Percentiles rank a stretch among this genome's conserved stretches.
Conservation (phyloP, 352 stramenopile species). For the Phytophthora pisi region DNA sequence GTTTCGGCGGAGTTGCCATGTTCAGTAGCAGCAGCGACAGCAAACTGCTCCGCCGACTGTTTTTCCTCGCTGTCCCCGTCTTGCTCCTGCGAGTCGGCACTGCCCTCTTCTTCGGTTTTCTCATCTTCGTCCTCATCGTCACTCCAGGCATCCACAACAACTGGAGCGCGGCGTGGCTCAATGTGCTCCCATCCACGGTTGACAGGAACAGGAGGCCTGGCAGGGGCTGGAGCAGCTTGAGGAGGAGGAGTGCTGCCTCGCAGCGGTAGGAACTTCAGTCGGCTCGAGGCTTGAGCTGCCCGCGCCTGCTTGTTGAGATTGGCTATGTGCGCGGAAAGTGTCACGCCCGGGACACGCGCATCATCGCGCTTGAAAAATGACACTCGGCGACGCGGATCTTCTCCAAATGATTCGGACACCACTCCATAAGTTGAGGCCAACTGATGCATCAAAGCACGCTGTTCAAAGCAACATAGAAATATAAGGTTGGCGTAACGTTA, state of each 20-base stretch:
- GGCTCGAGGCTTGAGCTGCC: slow-evolving; percentile 35
- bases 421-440: slow-evolving; percentile 71
- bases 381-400: slow-evolving; percentile 70
- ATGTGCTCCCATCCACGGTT: slow-evolving; percentile 81
- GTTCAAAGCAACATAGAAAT: slow-evolving; percentile 15
- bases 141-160: slow-evolving; percentile 78
- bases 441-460: slow-evolving; percentile 77
- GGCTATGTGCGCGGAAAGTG: slow-evolving; percentile 61
- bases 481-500: slow-evolving; percentile 7
- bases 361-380: slow-evolving; percentile 79
- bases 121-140: slow-evolving; percentile 60
- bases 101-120: slow-evolving; percentile 24
- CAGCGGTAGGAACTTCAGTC: slow-evolving; percentile 67
- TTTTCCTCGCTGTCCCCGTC: slow-evolving; percentile 20
- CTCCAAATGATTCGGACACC: slow-evolving; percentile 76
- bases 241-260: slow-evolving; percentile 33
- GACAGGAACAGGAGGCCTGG: slow-evolving; percentile 38
- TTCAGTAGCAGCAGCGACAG: not conserved
- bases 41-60: not conserved
- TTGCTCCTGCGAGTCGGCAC: slow-evolving; percentile 18
- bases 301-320: slow-evolving; percentile 36
- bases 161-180: slow-evolving; percentile 41
- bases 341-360: slow-evolving; percentile 54
- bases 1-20: slow-evolving; percentile 8
- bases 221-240: slow-evolving; percentile 19